Base-by-base conservation (phyloP, 257 asterid genomes). In the Jasminum sambac region DNA sequence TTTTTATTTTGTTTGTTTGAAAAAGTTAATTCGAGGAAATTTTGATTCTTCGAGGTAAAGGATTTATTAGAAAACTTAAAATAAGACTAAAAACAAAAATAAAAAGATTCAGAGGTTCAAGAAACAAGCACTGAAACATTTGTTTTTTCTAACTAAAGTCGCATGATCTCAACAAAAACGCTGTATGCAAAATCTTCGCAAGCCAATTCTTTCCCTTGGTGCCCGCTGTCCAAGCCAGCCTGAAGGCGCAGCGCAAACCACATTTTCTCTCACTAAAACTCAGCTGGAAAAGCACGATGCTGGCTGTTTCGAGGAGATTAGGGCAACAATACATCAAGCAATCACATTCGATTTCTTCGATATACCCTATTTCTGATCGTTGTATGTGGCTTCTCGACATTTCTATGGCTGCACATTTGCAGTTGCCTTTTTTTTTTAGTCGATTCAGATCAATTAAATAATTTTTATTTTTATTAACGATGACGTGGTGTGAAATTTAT, bases 271-370 rank as follows among this genome's bases (percentile, higher is more conserved):
- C 73, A 17, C 63, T 52, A 67, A 25, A 63, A 23, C 77, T 67
- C 69, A 64, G 72, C 73, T 63, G 81, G 71, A 9, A 26, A 36
- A 78, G 48, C 67, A 87, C 64, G 83, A 90, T 90, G 97, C 96
- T 85, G 76, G 77, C 85, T 43, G 60, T 87, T 2, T 71, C 87
- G 79, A 84, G 90, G 79, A 85, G 89, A 67, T 44, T 85, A 70
- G 83, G 84, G 72, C 79, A 76, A 48, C 93, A 75, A 59, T 82
- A 74, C 70, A 59, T 76, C 52, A 73, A 73, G 57, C 82, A 79
- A 23, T 77, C 86, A 13, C 71, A 83, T 41, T 64, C 82, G 34
- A 67, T 86, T 76, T 85, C 78, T 38, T 72, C 84, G 23, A 62
- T 76, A 66, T 76, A 70, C 66, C 82, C 80, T 55, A 69, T 63